Base-by-base conservation (phyloP, 2,329 filamentous ascomycete genomes). In the Lecanicillium sp. region DNA sequence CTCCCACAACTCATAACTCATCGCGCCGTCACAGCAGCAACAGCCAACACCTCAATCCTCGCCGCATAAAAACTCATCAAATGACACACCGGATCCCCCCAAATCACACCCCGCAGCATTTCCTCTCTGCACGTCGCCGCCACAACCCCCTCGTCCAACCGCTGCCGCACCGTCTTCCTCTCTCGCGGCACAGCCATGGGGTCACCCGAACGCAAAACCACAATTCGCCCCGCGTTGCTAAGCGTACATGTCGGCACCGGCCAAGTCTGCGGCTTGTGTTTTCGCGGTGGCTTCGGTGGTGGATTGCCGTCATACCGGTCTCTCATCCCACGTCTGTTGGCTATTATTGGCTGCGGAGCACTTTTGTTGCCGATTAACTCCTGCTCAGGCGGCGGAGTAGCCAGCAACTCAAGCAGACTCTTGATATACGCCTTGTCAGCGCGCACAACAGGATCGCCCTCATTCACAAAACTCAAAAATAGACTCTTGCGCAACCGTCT, bases 391-490 rank as follows among this genome's bases (percentile, higher is more conserved):
- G 70, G 60, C 0, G 84, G 75, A 0, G 72, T 69, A 1, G 78
- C 72, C 41, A 86, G 82, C 0, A 94, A 66, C 43, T 84, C 79
- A 1, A 92, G 60, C 9, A 94, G 65, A 25, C 77, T 84, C 45
- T 73, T 74, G 13, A 94, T 68, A 49, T 94, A 90, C 0, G 76
- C 71, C 57, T 78, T 83, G 53, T 94, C 86, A 0, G 85, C 85
- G 19, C 87, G 66, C 0, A 76, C 71, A 0, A 94, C 83, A 0
- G 85, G 85, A 47, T 94, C 88, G 4, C 87, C 87, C 56, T 94
- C 86, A 52, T 94, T 95, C 50, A 89, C 68, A 53, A 94, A 87
- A 30, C 74, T 77, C 37, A 86, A 71, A 55, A 94, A 94, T 4
- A 90, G 55, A 41, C 78, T 87, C 53, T 84, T 87, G 19, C 68